phyloP scores from a whole-genome alignment of 257 asterid genomes.

The Penstemon newberryi region DNA sequence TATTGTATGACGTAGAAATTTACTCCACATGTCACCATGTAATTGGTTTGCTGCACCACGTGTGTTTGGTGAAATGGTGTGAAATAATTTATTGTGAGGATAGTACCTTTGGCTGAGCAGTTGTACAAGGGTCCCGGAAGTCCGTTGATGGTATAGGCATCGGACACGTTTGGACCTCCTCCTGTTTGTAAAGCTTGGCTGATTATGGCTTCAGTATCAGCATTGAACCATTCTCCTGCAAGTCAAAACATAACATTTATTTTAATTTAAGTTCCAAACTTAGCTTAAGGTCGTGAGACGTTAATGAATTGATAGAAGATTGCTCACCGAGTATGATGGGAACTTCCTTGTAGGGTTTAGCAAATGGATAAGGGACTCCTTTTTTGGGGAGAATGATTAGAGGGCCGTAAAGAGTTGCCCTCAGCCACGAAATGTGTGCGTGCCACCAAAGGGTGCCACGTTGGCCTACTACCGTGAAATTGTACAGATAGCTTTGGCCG shows the following conservation, averaged over 20 bases:
- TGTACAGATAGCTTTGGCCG: conserved; percentile 47
- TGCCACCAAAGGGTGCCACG: conserved; percentile 69
- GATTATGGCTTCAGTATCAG: conserved; percentile 38
- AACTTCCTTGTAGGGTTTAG: conserved; percentile 53
- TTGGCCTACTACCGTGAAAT: conserved; percentile 44
- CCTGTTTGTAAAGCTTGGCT: conserved; percentile 42
- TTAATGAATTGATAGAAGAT: neutral
- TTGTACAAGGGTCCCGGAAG: conserved; percentile 48
- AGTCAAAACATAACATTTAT: neutral
- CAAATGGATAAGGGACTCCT: conserved; percentile 49
- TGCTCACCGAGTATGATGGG: conserved; percentile 63
- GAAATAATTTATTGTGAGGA: neutral
- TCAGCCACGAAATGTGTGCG: conserved; percentile 53
- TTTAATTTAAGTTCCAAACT: neutral
- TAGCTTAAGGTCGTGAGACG: too few relatives aligned
- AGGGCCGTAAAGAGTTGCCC: conserved; percentile 61
- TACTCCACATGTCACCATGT: neutral
- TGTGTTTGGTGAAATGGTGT: too few relatives aligned
- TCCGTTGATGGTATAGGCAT: conserved; percentile 51
- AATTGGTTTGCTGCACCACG: too few relatives aligned
- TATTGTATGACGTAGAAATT: neutral
- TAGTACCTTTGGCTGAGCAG: conserved; percentile 44
- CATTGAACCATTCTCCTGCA: conserved; percentile 54
- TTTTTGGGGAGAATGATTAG: conserved; percentile 52
- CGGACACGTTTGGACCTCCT: conserved; percentile 46